Evolutionary conservation across 2,329 filamentous ascomycete genomes (phyloP).

Genomic region (Emergomyces orientalis): DNA sequence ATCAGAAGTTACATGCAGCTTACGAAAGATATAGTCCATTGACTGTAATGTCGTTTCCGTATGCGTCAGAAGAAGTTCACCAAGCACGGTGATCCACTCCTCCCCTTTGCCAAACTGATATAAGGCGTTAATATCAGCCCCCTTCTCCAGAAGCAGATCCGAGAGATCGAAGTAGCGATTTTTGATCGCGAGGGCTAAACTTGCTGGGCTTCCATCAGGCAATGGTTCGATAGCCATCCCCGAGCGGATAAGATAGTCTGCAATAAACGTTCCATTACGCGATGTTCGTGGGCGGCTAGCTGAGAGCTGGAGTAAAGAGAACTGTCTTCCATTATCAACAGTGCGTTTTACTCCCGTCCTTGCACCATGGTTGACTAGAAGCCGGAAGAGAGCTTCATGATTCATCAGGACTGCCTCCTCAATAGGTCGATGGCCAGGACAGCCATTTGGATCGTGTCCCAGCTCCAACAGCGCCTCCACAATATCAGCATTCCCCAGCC

Average conservation of each 20-base stretch:
- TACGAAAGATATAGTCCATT: constrained; percentile 1
- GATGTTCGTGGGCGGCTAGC: constrained; percentile 4
- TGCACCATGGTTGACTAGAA: constrained; percentile 5
- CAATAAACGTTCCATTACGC: constrained; percentile 1
- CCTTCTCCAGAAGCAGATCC: not conserved
- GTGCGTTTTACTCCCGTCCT: not conserved
- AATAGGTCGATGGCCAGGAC: constrained; percentile 1
- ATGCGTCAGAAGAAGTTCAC: constrained; percentile 3
- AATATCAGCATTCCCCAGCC: constrained; percentile 3
- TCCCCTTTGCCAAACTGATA: not conserved
- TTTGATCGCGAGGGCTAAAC: constrained; percentile 1
- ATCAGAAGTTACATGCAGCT: not conserved
- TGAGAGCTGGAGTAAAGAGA: not conserved
- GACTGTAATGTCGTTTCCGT: not conserved
- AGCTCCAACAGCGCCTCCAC: constrained; percentile 3
- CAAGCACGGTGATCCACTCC: constrained; percentile 3
- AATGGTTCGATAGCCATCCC: constrained; percentile 6
- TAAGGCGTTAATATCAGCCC: constrained; percentile 3
- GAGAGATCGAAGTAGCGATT: constrained; percentile 4
- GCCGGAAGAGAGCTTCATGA: not conserved
- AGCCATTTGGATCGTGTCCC: constrained; percentile 3
- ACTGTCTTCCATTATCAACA: not conserved
- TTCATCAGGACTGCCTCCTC: constrained; percentile 6
- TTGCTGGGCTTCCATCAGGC: constrained; percentile 1
- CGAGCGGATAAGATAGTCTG: constrained; percentile 2